Evolutionary conservation across 2,329 filamentous ascomycete species (phyloP), one percentile per base, ranked within the genome.

Genomic region (Pseudocercospora fijiensis): DNA sequence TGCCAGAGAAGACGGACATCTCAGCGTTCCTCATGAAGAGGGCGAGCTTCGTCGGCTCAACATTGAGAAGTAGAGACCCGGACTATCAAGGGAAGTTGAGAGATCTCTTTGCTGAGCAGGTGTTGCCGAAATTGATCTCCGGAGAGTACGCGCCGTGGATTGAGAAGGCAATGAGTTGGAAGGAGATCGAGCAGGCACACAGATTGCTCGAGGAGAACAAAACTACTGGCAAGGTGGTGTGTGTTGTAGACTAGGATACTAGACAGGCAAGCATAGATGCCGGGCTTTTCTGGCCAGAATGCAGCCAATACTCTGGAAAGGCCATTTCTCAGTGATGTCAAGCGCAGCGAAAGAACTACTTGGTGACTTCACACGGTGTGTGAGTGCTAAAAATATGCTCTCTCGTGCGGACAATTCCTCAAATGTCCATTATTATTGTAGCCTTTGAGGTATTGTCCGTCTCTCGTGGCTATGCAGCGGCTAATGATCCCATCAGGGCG

Each of bases 161-260:
- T 18, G 65, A 65, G 49, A 62, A 58, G 45, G 59, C 58, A 16
- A 11, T 65, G 58, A 65, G 62, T 49, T 67, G 65, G 65, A 63
- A 45, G 52, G 30, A 63, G 10, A 63, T 67, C 37, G 62, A 43
- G 28, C 47, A 65, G 37, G 65, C 65, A 20, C 65, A 67, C 51
- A 22, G 30, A 28, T 52, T 65, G 65, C 51, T 67, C 57, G 65
- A 67, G 37, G 59, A 52, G 52, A 67, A 67, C 30, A 57, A 47
- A 37, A 67, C 62, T 52, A 62, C 55, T 57, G 65, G 65, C 8
- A 67, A 67, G 60, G 26, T 67, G 16, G 62, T 67, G 13, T 67
- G 65, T 57, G 16, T 65, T 24, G 62, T 67, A 8, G 62, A 67
- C 22, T 65, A 49, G 49, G 22, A 10, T 20, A 16, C 33, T 16